Evolutionary conservation across 1,284 basidiomycete genomes (phyloP).

Genomic region (Rhodotorula sp.): DNA sequence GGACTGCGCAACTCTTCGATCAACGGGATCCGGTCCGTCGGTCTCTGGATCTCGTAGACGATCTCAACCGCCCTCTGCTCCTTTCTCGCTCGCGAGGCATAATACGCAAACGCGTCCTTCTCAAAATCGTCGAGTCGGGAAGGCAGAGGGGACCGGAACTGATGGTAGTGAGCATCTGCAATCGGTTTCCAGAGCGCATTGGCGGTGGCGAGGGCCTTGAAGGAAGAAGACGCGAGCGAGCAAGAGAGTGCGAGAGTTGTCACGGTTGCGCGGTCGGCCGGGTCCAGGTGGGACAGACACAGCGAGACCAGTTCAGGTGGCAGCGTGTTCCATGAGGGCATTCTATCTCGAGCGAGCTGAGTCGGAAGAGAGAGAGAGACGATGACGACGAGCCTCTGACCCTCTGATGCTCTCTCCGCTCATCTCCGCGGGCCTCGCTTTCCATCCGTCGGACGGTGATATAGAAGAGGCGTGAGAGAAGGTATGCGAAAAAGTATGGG

Average conservation of each 20-base stretch:
- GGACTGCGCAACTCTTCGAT: constrained; percentile 4
- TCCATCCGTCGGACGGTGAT: too few relatives aligned
- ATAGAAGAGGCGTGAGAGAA: too few relatives aligned
- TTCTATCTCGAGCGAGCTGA: background rate
- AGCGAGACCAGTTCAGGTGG: constrained; percentile 23
- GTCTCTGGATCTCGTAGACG: constrained; percentile 9
- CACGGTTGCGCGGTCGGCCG: constrained; percentile 2
- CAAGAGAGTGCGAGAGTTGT: constrained; percentile 13
- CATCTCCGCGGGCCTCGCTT: too few relatives aligned
- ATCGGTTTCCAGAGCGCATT: constrained; percentile 15
- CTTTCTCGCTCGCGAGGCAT: background rate
- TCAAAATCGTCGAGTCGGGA: background rate
- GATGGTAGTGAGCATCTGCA: background rate
- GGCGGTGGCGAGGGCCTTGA: constrained; percentile 5
- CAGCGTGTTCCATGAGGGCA: background rate
- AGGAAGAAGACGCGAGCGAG: background rate
- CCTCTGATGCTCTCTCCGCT: too few relatives aligned
- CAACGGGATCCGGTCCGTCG: constrained; percentile 8
- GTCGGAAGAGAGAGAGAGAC: background rate
- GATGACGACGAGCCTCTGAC: too few relatives aligned
- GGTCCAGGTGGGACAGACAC: constrained; percentile 5
- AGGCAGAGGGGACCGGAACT: background rate
- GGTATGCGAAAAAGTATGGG: too few relatives aligned
- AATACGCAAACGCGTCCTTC: background rate
- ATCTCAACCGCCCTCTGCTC: background rate